Base-by-base conservation (phyloP, 1,139 yeast genomes). In the Citeromyces hawaiiensis region DNA sequence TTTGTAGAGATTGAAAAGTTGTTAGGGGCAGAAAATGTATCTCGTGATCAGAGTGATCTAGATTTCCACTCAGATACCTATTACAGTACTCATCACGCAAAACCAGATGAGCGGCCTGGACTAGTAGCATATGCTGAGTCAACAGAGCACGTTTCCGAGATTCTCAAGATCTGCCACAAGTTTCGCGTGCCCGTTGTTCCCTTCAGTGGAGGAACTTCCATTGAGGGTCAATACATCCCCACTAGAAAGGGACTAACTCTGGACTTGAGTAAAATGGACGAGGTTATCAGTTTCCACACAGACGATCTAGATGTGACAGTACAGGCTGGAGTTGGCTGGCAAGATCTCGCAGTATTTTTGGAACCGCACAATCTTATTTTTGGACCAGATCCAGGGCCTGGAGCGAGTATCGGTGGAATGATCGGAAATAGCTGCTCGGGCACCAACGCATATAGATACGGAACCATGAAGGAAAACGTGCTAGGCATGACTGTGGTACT, bases 191-290 rank as follows among this genome's bases (percentile, higher is more conserved):
- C 94, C 0, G 68, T 83, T 33, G 75, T 81, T 21, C 85, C 93
- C 4, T 78, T 66, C 50, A 75, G 83, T 2, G 94, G 93, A 0
- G 79, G 86, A 45, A 82, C 94, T 0, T 23, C 27, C 3, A 61
- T 83, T 17, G 94, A 83, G 56, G 93, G 93, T 13, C 87, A 82
- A 43, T 78, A 72, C 53, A 76, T 80, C 53, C 83, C 85, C 36
- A 76, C 86, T 0, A 62, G 85, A 11, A 42, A 74, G 1, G 85
- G 86, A 1, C 61, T 77, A 19, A 67, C 75, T 31, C 49, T 78
- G 19, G 80, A 77, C 47, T 56, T 78, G 38, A 55, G 68, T 2
- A 55, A 59, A 33, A 70, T 78, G 80, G 69, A 70, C 53, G 54
- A 66, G 37, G 62, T 78, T 16, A 30, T 76, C 10, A 59, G 59